Evolutionary conservation across 2,329 filamentous ascomycete species (phyloP), one percentile per base, ranked within the genome.

Genomic region (Sclerotinia spermophila): DNA sequence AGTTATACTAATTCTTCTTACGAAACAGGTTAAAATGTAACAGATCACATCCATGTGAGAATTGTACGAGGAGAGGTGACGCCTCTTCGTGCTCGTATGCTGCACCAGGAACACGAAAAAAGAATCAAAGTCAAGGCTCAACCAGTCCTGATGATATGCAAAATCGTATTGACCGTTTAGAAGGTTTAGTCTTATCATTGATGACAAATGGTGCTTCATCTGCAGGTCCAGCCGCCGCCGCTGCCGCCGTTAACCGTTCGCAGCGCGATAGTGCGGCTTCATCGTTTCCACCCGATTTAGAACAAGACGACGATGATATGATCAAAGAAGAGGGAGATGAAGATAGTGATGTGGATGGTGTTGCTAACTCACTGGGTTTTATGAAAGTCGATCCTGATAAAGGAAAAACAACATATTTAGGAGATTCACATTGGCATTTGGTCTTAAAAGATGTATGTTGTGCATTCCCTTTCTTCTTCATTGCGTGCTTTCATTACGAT

Each of bases 131-230:
- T 82, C 87, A 82, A 85, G 86, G 70, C 85, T 86, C 85, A 76
- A 82, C 85, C 69, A 89, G 81, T 76, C 93, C 95, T 65, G 94
- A 97, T 85, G 95, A 97, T 81, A 97, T 98, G 95, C 95, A 98
- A 83, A 97, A 96, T 79, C 92, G 96, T 80, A 98, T 98, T 82
- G 94, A 98, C 83, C 89, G 95, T 77, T 86, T 98, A 75, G 95
- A 98, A 85, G 92, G 92, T 76, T 84, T 98, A 80, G 95, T 98
- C 72, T 82, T 98, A 74, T 96, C 93, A 40, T 82, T 98, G 79
- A 97, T 98, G 95, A 95, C 95, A 78, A 94, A 92, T 80, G 93
- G 93, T 82, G 86, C 85, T n/a, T 84, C 87, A 74, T 85, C 87
- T 69, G 84, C 86, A 61, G 87, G 87, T 27, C 87, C 87, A 64